Percentiles rank a stretch among this genome's conserved stretches.
Conservation (phyloP, 2,329 filamentous ascomycete species). For the Neoscytalidium dimidiatum region DNA sequence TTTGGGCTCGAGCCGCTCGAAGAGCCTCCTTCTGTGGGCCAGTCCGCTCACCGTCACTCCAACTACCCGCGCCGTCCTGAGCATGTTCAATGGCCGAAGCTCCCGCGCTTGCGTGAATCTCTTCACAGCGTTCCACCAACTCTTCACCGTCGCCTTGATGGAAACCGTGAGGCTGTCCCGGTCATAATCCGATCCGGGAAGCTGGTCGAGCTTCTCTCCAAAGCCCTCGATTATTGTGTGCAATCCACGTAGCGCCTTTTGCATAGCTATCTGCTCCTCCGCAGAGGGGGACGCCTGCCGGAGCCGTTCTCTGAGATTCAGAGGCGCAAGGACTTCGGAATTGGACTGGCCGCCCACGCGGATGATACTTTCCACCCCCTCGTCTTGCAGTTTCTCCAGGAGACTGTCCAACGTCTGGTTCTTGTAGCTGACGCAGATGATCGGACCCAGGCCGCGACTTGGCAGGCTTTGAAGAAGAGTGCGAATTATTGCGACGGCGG, state of each 20-base stretch:
- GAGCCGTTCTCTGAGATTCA: constrained; percentile 50
- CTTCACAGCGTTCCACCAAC: not conserved
- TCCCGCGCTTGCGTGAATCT: not conserved
- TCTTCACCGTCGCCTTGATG: not conserved
- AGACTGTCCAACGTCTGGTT: constrained; percentile 60
- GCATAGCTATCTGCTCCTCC: not conserved
- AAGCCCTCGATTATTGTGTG: no score
- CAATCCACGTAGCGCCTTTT: no score
- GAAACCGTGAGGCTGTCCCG: no score
- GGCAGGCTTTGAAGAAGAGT: constrained; percentile 50
- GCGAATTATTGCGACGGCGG: constrained; percentile 60
- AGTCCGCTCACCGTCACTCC: constrained; percentile 63
- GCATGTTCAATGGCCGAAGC: not conserved
- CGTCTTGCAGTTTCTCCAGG: constrained; percentile 59
- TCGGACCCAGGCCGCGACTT: constrained; percentile 42
- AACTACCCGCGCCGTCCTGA: constrained; percentile 52
- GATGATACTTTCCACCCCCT: constrained; percentile 53
- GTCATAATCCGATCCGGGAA: no score
- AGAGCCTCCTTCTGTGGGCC: constrained; percentile 54
- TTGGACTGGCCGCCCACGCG: constrained; percentile 63
- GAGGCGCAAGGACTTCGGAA: constrained; percentile 50
- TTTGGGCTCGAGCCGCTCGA: constrained; percentile 54
- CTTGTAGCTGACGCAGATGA: constrained; percentile 50
- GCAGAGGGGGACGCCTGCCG: not conserved
- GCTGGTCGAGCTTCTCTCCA: no score